Base-by-base conservation (phyloP, 306 rosid genomes). In the Canavalia ensiformis region DNA sequence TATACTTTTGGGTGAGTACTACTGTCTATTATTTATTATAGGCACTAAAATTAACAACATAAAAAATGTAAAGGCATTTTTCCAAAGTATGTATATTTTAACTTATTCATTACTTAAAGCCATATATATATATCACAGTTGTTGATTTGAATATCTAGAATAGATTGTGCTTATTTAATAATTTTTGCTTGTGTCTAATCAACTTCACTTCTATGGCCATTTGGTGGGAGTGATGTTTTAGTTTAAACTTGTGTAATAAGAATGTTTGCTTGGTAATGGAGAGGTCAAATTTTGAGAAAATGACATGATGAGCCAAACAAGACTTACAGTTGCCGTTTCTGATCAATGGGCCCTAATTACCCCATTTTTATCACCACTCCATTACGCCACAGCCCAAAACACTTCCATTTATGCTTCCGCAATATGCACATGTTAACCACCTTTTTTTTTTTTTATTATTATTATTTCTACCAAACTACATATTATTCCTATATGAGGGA, bases 251-350 rank as follows among this genome's bases (percentile, higher is more conserved):
- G 60, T 42, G 70, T 35, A n/a, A 2, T 35, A 18, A 69, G 28
- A 69, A 42, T 3, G 67, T 33, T 76, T 46, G 59, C 37, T 62
- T 76, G 37, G 4, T 64, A 31, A 30, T 13, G 33, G 13, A 62
- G 54, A 50, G 51, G 62, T 37, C 29, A 6, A 50, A 4, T 35
- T 49, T 49, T 45, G 71, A 55, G 30, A 18, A 62, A 75, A 46
- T 37, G 71, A 52, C 28, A 34, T 75, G 47, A 59, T 28, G 60
- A 60, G 39, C 39, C 30, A 18, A 80, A 49, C 55, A 79, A 69
- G 51, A 34, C 59, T 77, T 77, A 4, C n/a, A 34, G 37, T 9
- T 44, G 50, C 68, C 65, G 76, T 45, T 51, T 72, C 62, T 51
- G 2, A 33, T n/a, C 34, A 51, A 31, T 34, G 63, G 50, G 77